Percentiles rank a stretch among this genome's conserved stretches.
These are phyloP conservation scores for Diaporthe australafricana DNA, from an alignment of 2,329 filamentous ascomycete genomes.

Conservation along the genomic window DNA sequence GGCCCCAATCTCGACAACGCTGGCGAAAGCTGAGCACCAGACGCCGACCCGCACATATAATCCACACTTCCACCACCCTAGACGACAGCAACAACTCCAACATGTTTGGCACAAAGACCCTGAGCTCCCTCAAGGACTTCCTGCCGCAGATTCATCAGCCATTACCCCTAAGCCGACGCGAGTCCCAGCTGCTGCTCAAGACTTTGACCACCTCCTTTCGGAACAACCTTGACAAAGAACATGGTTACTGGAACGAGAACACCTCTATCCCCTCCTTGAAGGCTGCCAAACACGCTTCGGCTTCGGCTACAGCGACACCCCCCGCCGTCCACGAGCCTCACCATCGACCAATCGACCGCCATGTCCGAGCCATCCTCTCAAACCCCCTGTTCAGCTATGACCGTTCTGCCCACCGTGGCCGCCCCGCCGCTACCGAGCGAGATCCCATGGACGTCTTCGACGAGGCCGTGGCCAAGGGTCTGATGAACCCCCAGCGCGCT, in stretches of 20 bases:
- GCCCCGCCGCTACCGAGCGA: constrained; percentile 38
- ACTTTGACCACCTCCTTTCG: constrained; percentile 69
- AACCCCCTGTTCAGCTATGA: constrained; percentile 65
- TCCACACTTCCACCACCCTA: not conserved
- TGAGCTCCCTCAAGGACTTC: constrained; percentile 54
- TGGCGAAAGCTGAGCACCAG: not conserved
- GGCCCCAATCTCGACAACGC: not conserved
- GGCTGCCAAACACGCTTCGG: constrained; percentile 33
- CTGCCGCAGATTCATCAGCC: constrained; percentile 64
- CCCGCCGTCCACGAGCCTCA: constrained; percentile 36
- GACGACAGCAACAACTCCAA: constrained; percentile 34
- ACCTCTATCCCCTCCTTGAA: constrained; percentile 35
- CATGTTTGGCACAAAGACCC: constrained; percentile 51
- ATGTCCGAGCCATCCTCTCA: constrained; percentile 67
- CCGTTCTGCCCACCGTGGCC: constrained; percentile 45
- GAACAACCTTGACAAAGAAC: constrained; percentile 67
- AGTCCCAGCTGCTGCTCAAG: constrained; percentile 67
- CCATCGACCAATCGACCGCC: constrained; percentile 57
- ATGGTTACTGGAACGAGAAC: constrained; percentile 57
- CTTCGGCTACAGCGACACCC: constrained; percentile 31
- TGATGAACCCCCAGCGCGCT: constrained; percentile 67
- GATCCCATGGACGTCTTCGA: constrained; percentile 68
- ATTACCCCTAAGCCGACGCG: constrained; percentile 59
- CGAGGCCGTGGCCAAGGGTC: constrained; percentile 63
- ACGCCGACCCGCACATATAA: not conserved